A percentile compares a stretch with the other conserved stretches of the same genome.
Evolutionary conservation across 345 rosid genomes (phyloP).

Genomic region (Camelina neglecta): DNA sequence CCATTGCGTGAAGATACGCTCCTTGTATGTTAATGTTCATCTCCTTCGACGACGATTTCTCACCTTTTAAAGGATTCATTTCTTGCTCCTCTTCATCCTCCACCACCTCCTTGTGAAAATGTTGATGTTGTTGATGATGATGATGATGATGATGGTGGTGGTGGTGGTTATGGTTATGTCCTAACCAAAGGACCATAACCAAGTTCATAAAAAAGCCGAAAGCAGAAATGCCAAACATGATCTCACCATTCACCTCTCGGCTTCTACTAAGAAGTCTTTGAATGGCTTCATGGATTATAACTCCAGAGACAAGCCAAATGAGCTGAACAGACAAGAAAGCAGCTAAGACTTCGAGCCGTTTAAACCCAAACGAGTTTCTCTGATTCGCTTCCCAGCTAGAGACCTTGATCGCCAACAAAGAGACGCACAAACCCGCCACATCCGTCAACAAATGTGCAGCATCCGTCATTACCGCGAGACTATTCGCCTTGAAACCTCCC

Average conservation of each 20-base stretch:
- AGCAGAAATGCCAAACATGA: constrained; percentile 77
- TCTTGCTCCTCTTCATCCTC: constrained; percentile 48
- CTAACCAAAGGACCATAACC: constrained; percentile 72
- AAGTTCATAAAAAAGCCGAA: constrained; percentile 76
- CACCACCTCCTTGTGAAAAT: constrained; percentile 24
- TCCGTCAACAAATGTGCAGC: constrained; percentile 86
- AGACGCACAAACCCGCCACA: constrained; percentile 66
- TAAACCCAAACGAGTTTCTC: constrained; percentile 69
- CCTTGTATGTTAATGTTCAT: constrained; percentile 83
- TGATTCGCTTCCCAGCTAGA: constrained; percentile 83
- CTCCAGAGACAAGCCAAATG: constrained; percentile 76
- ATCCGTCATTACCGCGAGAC: constrained; percentile 81
- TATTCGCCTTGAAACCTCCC: constrained; percentile 81
- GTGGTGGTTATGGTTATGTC: constrained; percentile 52
- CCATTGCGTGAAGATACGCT: constrained; percentile 74
- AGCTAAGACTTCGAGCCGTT: constrained; percentile 77
- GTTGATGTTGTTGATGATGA: constrained; percentile 9
- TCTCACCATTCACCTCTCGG: constrained; percentile 59
- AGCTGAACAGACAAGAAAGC: constrained; percentile 82
- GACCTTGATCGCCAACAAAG: constrained; percentile 76
- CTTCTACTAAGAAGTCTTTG: constrained; percentile 57
- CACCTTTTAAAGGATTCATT: constrained; percentile 41
- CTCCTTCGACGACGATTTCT: constrained; percentile 30
- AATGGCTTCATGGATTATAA: constrained; percentile 67
- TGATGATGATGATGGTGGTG: constrained; percentile 42